These are phyloP conservation scores for Auricularia sp. DNA, from an alignment of 768 basidiomycete species.

Conservation along the genomic window DNA sequence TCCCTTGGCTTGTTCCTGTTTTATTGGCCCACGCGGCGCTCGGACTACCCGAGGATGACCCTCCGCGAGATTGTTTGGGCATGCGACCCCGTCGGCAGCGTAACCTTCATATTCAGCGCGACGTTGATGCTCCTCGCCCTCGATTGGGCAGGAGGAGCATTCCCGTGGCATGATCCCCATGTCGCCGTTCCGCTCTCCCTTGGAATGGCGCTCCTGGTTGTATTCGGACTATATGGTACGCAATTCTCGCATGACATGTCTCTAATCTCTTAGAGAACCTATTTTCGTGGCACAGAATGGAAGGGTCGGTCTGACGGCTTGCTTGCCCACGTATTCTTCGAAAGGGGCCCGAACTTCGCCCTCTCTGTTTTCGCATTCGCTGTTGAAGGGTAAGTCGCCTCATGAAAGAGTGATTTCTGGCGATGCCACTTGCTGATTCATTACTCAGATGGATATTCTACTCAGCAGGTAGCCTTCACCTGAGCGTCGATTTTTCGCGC, in stretches of 20 bases:
- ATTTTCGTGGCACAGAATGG: constrained; percentile 3
- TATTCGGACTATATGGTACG: constrained; percentile 4
- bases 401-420: too few species aligned
- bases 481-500: too few species aligned
- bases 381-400: constrained; percentile 4
- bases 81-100: constrained; percentile 7
- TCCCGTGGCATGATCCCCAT: constrained; percentile 4
- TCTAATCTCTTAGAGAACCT: too few species aligned
- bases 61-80: constrained; percentile 6
- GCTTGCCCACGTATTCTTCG: constrained; percentile 7
- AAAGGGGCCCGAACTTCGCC: constrained; percentile 6
- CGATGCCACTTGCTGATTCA: background rate
- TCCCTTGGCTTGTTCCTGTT: constrained; percentile 2
- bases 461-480: background rate
- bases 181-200: constrained; percentile 7
- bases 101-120: constrained; percentile 2
- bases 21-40: background rate
- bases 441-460: background rate
- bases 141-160: constrained; percentile 6
- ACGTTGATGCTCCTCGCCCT: constrained; percentile 5
- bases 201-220: constrained; percentile 6
- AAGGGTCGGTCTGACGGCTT: constrained; percentile 6
- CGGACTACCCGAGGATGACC: constrained; percentile 5
- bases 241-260: background rate
- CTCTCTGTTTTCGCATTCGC: constrained; percentile 6